Conservation (phyloP, 208 protist genomes). For the Trypanosoma boissoni region DNA sequence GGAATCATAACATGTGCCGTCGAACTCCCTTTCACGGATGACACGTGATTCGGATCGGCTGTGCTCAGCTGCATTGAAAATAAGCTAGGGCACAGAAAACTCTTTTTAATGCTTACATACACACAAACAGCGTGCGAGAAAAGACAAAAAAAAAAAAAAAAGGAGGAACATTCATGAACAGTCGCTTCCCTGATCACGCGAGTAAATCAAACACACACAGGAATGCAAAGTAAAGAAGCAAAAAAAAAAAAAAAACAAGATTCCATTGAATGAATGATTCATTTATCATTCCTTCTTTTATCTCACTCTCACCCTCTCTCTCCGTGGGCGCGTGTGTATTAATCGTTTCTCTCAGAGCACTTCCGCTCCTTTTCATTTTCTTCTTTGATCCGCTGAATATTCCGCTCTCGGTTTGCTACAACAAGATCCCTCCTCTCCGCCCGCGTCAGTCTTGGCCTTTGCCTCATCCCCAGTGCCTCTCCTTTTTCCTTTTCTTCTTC, state of each 20-base stretch:
- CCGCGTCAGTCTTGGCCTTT: background rate
- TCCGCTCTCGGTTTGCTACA: constrained; percentile 58
- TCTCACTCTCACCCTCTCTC: constrained; percentile 4
- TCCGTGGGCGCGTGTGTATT: too few species aligned
- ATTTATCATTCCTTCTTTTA: background rate
- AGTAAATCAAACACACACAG: background rate
- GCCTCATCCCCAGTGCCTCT: too few species aligned
- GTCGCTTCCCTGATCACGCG: background rate
- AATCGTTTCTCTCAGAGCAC: too few species aligned
- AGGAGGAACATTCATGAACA: background rate
- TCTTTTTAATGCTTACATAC: too few species aligned
- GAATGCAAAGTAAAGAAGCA: constrained; percentile 6
- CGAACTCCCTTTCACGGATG: background rate
- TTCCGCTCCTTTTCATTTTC: background rate
- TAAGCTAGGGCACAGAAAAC: too few species aligned
- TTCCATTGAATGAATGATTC: background rate
- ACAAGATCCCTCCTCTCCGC: constrained; percentile 40
- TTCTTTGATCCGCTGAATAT: constrained; percentile 43
- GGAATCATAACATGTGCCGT: constrained; percentile 1
- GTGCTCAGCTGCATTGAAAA: background rate
- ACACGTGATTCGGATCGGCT: background rate
- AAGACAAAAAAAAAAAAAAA: constrained; percentile 7
- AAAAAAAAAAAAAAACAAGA: constrained; percentile 16
- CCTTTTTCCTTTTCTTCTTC: too few species aligned
- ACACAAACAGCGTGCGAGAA: background rate